Conservation (phyloP, 2,329 filamentous ascomycete genomes). For the Diaporthe australafricana region DNA sequence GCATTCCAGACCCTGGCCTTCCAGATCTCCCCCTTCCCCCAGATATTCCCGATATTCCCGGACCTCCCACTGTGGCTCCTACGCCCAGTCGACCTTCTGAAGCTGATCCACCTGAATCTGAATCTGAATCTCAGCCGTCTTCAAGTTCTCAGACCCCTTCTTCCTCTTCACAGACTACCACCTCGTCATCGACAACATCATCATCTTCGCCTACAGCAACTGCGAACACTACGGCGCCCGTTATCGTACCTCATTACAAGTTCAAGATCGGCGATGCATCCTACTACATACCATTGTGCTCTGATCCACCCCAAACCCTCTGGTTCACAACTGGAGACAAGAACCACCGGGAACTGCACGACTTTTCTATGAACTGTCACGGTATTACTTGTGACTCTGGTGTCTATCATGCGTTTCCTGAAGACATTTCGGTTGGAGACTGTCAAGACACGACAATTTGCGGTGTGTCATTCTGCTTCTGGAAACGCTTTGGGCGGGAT, state of each 20-base stretch:
- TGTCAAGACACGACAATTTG: background rate
- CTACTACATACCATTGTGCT: slow-evolving; percentile 20
- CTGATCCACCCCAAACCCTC: slow-evolving; percentile 13
- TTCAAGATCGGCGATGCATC: background rate
- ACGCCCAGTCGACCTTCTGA: slow-evolving; percentile 1
- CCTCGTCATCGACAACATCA: background rate
- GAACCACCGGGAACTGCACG: background rate
- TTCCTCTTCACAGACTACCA: background rate
- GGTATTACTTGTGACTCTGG: background rate
- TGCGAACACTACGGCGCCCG: background rate
- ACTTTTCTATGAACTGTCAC: background rate
- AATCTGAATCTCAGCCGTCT: background rate
- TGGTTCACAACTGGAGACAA: slow-evolving; percentile 16
- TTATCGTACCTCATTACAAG: slow-evolving; percentile 12
- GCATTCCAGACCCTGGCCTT: too few relatives aligned
- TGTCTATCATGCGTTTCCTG: background rate
- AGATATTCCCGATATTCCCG: background rate
- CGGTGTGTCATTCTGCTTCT: slow-evolving; percentile 17
- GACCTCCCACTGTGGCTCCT: background rate
- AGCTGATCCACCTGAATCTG: background rate
- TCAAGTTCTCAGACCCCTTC: background rate
- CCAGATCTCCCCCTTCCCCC: too few relatives aligned
- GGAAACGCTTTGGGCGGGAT: background rate
- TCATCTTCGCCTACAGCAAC: slow-evolving; percentile 7
- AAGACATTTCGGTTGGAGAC: background rate